Evolutionary conservation across 2,329 filamentous ascomycete species (phyloP).

Genomic region (Talaromyces atroroseus): DNA sequence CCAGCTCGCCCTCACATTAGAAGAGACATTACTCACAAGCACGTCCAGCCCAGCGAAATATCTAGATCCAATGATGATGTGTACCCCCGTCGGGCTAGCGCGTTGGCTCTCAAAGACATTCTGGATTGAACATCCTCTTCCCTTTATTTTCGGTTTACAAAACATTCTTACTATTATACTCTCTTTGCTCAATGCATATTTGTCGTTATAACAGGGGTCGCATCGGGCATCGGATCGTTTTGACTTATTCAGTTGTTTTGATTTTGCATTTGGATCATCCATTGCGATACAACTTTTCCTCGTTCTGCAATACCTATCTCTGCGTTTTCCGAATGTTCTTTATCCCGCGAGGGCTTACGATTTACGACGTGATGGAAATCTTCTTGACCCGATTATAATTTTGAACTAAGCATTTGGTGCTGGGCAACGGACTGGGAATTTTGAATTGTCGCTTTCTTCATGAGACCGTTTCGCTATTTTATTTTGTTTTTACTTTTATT

Average conservation of each 20-base stretch:
- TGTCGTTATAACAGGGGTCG: background rate
- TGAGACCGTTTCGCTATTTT: background rate
- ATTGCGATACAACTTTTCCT: background rate
- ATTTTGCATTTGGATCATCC: background rate
- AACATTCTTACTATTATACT: background rate
- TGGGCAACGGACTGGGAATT: background rate
- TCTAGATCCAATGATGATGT: conserved; percentile 1
- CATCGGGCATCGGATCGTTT: background rate
- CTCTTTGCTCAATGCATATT: background rate
- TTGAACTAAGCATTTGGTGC: background rate
- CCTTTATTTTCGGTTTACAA: background rate
- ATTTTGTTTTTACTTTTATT: background rate
- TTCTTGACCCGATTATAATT: background rate
- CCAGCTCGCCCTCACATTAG: conserved; percentile 3
- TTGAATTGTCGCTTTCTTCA: background rate
- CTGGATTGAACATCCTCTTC: background rate
- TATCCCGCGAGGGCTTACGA: conserved; percentile 1
- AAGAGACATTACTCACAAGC: conserved; percentile 15
- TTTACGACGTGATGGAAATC: conserved; percentile 13
- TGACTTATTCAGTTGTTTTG: background rate
- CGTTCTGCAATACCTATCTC: background rate
- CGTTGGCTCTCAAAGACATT: conserved; percentile 12
- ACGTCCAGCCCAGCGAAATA: conserved; percentile 10
- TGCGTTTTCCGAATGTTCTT: background rate
- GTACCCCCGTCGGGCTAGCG: conserved; percentile 9